A percentile compares a stretch with the other conserved stretches of the same genome.
Evolutionary conservation across 2,329 filamentous ascomycete genomes (phyloP).

Genomic region (Pseudogymnoascus sp.): DNA sequence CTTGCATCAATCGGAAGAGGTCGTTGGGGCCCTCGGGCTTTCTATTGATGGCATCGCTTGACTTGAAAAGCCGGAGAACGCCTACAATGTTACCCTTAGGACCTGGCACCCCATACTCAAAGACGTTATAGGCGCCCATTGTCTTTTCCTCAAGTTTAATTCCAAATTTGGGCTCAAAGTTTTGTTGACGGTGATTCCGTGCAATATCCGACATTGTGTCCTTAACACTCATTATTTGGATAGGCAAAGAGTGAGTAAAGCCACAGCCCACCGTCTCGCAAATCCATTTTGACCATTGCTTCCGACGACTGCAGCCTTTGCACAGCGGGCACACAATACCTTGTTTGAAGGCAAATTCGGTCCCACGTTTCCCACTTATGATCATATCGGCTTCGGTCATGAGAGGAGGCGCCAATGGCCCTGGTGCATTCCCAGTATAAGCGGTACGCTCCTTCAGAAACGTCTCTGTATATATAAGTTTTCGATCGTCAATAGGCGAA

Average conservation of each 20-base stretch:
- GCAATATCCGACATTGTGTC: background rate
- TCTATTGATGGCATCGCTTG: slow-evolving; percentile 45
- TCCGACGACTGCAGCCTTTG: slow-evolving; percentile 51
- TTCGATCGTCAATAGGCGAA: slow-evolving; percentile 20
- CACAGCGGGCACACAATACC: slow-evolving; percentile 64
- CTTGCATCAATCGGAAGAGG: slow-evolving; percentile 47
- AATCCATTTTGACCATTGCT: slow-evolving; percentile 54
- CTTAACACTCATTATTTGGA: slow-evolving; percentile 12
- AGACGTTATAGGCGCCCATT: slow-evolving; percentile 25
- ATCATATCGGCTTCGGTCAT: slow-evolving; percentile 31
- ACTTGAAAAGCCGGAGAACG: slow-evolving; percentile 48
- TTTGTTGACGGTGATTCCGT: background rate
- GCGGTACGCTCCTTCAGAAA: slow-evolving; percentile 50
- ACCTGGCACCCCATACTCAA: slow-evolving; percentile 41
- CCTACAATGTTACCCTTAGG: slow-evolving; percentile 35
- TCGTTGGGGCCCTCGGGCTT: slow-evolving; percentile 51
- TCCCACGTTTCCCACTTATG: slow-evolving; percentile 33
- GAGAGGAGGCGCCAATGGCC: slow-evolving; percentile 34
- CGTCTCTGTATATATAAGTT: slow-evolving; percentile 44
- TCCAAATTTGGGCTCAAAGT: background rate
- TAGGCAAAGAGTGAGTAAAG: slow-evolving; percentile 35
- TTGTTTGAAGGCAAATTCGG: slow-evolving; percentile 45
- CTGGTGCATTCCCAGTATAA: slow-evolving; percentile 34
- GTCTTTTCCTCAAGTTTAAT: background rate
- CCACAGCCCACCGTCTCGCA: slow-evolving; percentile 48